phyloP scores from a whole-genome alignment of 306 rosid genomes.

The Inga leiocalycina region DNA sequence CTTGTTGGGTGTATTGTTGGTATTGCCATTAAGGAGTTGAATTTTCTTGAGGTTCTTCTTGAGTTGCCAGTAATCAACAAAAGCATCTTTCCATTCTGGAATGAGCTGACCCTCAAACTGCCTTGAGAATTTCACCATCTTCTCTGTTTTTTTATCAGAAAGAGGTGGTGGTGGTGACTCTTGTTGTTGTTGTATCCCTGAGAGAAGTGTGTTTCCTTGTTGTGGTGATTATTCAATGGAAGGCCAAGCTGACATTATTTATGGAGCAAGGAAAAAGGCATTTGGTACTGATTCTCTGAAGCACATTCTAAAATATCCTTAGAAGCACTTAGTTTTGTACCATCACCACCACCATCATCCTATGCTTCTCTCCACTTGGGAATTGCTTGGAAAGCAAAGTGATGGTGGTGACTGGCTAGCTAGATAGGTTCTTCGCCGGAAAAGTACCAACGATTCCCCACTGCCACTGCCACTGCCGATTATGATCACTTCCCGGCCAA shows the following conservation, averaged over 20 bases:
- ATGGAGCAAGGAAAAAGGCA: constrained; percentile 53
- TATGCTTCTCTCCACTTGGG: constrained; percentile 80
- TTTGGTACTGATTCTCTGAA: constrained; percentile 70
- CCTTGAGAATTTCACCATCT: constrained; percentile 94
- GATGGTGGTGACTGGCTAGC: constrained; percentile 33
- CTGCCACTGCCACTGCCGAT: constrained; percentile 46
- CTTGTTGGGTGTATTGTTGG: constrained; percentile 32
- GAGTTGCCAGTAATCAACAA: constrained; percentile 88
- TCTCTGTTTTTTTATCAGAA: background rate
- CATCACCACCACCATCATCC: constrained; percentile 40
- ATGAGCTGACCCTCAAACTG: constrained; percentile 90
- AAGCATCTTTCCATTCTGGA: constrained; percentile 99
- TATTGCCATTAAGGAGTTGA: constrained; percentile 48
- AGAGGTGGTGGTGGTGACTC: background rate
- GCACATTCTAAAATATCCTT: constrained; percentile 98
- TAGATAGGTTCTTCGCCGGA: constrained; percentile 54
- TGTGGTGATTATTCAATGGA: constrained; percentile 59
- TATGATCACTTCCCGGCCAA: constrained; percentile 53
- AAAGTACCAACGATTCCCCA: constrained; percentile 41
- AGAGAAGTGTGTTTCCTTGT: background rate
- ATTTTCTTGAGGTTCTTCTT: constrained; percentile 81
- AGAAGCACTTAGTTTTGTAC: constrained; percentile 15
- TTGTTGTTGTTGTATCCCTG: background rate
- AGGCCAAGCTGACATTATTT: constrained; percentile 64
- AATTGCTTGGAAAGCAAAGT: constrained; percentile 20